A percentile compares a stretch with the other conserved stretches of the same genome.
These are phyloP conservation scores for Cladophialophora bantiana DNA, from an alignment of 2,329 filamentous ascomycete species.

Conservation along the genomic window DNA sequence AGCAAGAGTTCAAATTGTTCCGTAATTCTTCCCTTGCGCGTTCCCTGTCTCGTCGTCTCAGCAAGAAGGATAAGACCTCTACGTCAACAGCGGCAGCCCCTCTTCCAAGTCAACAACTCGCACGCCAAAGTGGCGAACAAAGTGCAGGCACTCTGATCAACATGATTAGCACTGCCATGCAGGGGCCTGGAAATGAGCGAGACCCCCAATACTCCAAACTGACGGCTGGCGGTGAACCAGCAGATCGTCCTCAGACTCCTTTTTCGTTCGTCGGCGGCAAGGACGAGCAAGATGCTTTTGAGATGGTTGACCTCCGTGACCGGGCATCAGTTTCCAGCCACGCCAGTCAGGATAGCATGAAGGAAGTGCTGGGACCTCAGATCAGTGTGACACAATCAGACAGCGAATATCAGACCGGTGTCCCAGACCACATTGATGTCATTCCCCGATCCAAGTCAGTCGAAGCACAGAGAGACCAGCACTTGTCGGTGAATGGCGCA, in stretches of 20 bases:
- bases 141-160: constrained; percentile 36
- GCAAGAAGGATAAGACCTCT: constrained; percentile 34
- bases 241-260: constrained; percentile 71
- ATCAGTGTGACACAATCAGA: constrained; percentile 22
- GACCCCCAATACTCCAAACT: constrained; percentile 33
- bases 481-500: constrained; percentile 27
- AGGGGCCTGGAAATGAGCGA: constrained; percentile 26
- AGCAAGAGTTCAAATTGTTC: constrained; percentile 28
- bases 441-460: constrained; percentile 27
- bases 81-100: constrained; percentile 18
- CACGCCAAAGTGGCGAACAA: constrained; percentile 32
- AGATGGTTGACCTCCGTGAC: constrained; percentile 37
- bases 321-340: constrained; percentile 20
- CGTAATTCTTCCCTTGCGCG: constrained; percentile 38
- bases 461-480: constrained; percentile 16
- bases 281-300: constrained; percentile 38
- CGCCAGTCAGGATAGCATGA: constrained; percentile 29
- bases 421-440: constrained; percentile 32
- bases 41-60: constrained; percentile 37
- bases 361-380: constrained; percentile 14
- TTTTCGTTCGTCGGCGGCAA: constrained; percentile 73
- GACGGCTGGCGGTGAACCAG: constrained; percentile 53
- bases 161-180: constrained; percentile 38
- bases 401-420: constrained; percentile 11
- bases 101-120: constrained; percentile 38